Conservation (phyloP, 352 stramenopile species). For the Globisporangium irregulare region DNA sequence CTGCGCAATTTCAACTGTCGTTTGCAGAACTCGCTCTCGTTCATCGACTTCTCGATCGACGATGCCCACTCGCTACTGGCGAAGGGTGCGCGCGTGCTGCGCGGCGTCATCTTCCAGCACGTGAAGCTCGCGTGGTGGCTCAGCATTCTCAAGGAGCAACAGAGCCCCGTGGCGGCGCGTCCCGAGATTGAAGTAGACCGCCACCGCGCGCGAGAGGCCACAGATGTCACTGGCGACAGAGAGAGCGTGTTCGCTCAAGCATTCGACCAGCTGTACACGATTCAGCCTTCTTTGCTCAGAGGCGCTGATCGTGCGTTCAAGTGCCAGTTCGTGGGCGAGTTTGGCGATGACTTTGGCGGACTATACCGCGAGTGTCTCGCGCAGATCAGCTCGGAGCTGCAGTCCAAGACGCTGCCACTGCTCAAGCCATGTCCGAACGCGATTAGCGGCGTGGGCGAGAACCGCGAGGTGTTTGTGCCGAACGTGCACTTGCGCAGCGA, state of each 20-base stretch:
- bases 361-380: constrained; percentile 89
- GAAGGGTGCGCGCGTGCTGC: constrained; percentile 49
- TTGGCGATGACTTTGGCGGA: constrained; percentile 88
- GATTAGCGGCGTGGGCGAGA: constrained; percentile 78
- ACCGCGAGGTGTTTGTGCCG: constrained; percentile 85
- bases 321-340: constrained; percentile 90
- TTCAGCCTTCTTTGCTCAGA: constrained; percentile 84
- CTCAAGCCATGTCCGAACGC: constrained; percentile 89
- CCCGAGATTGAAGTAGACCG: constrained; percentile 88
- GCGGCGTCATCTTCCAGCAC: constrained; percentile 80
- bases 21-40: constrained; percentile 81
- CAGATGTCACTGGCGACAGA: constrained; percentile 49
- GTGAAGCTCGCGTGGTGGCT: constrained; percentile 89
- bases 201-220: constrained; percentile 63
- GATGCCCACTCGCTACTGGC: constrained; percentile 64
- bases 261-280: constrained; percentile 80
- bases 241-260: constrained; percentile 86
- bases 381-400: constrained; percentile 85
- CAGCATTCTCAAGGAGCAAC: constrained; percentile 83
- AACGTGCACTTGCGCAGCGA: constrained; percentile 59
- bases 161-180: constrained; percentile 69
- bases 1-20: constrained; percentile 87
- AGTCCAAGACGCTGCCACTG: constrained; percentile 80
- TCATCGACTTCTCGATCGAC: constrained; percentile 78
- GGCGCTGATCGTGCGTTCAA: constrained; percentile 89